Conservation (phyloP, 2,329 filamentous ascomycete species). For the Neodidymelliopsis sp. region DNA sequence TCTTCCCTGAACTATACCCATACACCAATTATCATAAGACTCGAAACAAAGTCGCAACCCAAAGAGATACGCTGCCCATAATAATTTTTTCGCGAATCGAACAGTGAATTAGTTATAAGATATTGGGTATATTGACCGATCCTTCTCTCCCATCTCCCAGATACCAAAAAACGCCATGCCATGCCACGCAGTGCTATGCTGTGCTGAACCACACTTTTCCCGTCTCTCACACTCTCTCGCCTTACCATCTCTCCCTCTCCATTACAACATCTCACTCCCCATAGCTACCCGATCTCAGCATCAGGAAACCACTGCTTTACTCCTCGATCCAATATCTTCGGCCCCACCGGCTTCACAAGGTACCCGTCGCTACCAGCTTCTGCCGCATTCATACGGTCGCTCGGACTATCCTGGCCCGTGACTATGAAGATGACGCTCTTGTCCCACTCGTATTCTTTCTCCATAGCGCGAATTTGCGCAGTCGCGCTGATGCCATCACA, state of each 20-base stretch:
- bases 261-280: neutral
- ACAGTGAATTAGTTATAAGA: too few species aligned
- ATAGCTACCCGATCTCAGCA: constrained; percentile 11
- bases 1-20: too few species aligned
- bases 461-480: constrained; percentile 43
- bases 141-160: neutral
- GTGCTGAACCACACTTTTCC: neutral
- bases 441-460: constrained; percentile 32
- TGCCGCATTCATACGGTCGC: constrained; percentile 33
- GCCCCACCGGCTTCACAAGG: constrained; percentile 43
- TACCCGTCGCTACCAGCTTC: constrained; percentile 43
- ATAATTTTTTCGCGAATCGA: too few species aligned
- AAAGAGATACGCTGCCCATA: too few species aligned
- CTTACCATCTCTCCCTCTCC: too few species aligned
- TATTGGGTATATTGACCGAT: constrained; percentile 2
- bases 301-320: constrained; percentile 32
- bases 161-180: constrained; percentile 4
- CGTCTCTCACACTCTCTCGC: too few species aligned
- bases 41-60: too few species aligned
- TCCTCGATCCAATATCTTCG: constrained; percentile 36
- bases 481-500: constrained; percentile 50
- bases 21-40: too few species aligned
- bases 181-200: constrained; percentile 6
- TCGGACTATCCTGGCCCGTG: constrained; percentile 42
- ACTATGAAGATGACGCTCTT: constrained; percentile 43